Conservation (phyloP, 225 moss, liverwort and hornwort species). For the Takakia lepidozioides region DNA sequence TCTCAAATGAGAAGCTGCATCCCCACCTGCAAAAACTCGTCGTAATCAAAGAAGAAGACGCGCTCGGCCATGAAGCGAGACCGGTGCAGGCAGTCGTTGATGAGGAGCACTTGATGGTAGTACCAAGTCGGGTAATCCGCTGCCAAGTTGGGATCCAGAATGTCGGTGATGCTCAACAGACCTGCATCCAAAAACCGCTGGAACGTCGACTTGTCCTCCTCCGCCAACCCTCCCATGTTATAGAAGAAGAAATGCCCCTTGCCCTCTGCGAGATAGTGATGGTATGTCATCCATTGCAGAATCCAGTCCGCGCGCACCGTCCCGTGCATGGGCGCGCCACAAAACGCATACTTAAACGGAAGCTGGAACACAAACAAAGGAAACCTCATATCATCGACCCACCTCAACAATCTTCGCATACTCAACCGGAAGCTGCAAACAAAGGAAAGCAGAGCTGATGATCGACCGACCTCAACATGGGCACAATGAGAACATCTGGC, state of each 20-base stretch:
- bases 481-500: no score
- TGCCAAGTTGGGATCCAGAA: conserved; percentile 17
- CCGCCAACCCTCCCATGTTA: conserved; percentile 34
- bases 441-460: no score
- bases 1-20: no score
- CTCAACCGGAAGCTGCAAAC: no score
- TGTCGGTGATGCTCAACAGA: conserved; percentile 39
- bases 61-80: conserved; percentile 52
- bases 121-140: conserved; percentile 54
- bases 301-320: conserved; percentile 36
- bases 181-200: conserved; percentile 26
- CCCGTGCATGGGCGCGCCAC: conserved; percentile 69
- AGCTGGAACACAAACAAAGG: no score
- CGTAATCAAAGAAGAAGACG: conserved; percentile 60
- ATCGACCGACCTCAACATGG: no score
- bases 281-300: conserved; percentile 63
- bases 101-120: conserved; percentile 62
- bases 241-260: conserved; percentile 74
- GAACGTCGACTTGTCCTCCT: conserved; percentile 5
- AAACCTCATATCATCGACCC: no score
- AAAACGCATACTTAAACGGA: conserved; percentile 58
- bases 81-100: conserved; percentile 70
- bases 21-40: conserved; percentile 66
- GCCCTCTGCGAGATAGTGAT: conserved; percentile 50
- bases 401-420: no score